These are phyloP conservation scores for Excoecaria cochinchinensis DNA, from an alignment of 345 rosid genomes.

Conservation along the genomic window DNA sequence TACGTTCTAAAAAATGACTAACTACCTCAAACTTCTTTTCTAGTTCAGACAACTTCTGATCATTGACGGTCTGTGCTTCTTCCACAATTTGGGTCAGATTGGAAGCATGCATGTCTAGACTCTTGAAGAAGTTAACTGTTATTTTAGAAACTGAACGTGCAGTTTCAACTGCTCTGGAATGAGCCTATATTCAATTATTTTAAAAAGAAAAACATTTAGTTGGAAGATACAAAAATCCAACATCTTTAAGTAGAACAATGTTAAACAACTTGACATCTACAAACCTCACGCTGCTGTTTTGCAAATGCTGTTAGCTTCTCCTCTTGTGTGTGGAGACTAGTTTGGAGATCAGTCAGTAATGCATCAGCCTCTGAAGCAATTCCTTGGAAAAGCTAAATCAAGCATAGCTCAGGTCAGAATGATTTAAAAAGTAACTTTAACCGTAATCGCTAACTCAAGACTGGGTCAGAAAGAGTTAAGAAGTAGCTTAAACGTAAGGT, in stretches of 20 bases:
- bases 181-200: conserved; percentile 56
- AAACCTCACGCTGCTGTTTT: conserved; percentile 78
- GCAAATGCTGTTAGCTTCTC: conserved; percentile 74
- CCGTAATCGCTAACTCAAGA: background rate
- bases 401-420: conserved; percentile 6
- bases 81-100: conserved; percentile 66
- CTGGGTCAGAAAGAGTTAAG: conserved; percentile 7
- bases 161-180: conserved; percentile 75
- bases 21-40: conserved; percentile 93
- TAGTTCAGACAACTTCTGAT: conserved; percentile 67
- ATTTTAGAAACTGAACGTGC: conserved; percentile 80
- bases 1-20: conserved; percentile 20
- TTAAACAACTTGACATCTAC: conserved; percentile 13
- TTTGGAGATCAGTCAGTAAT: conserved; percentile 74
- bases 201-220: conserved; percentile 1
- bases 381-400: conserved; percentile 76
- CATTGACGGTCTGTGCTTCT: conserved; percentile 81
- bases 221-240: background rate
- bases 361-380: conserved; percentile 88
- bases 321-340: conserved; percentile 73
- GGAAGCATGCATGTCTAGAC: conserved; percentile 69
- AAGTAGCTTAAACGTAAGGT: too few relatives aligned
- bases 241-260: background rate
- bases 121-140: conserved; percentile 70
- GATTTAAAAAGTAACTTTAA: background rate